Percentiles rank a stretch among this genome's conserved stretches.
Evolutionary conservation across 495 filamentous ascomycete species (phyloP).

Genomic region (Trichoderma gamsii): DNA sequence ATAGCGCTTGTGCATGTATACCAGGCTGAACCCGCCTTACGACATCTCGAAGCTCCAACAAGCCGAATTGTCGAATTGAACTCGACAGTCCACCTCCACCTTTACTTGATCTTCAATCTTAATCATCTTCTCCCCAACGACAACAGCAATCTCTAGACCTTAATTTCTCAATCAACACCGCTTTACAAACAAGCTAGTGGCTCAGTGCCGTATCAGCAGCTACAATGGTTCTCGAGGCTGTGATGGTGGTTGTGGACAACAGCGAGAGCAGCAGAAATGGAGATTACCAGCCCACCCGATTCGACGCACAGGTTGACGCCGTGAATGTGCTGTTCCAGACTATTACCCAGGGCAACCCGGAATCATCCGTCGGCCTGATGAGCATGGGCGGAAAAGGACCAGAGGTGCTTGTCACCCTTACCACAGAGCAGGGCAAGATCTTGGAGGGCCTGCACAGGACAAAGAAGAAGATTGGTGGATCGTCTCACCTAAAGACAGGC

Average conservation of each 20-base stretch:
- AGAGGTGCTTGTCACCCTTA: slow-evolving; percentile 92
- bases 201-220: slow-evolving; percentile 13
- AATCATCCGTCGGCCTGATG: slow-evolving; percentile 96
- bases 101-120: slow-evolving; percentile 3
- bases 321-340: slow-evolving; percentile 90
- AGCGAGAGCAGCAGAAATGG: slow-evolving; percentile 96
- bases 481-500: slow-evolving; percentile 77
- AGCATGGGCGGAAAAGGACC: slow-evolving; percentile 97
- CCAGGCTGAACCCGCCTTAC: slow-evolving; percentile 36
- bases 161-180: neutral
- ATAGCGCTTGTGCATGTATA: slow-evolving; percentile 1
- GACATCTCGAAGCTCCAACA: slow-evolving; percentile 20
- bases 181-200: neutral
- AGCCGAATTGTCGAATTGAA: slow-evolving; percentile 10
- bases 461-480: slow-evolving; percentile 92
- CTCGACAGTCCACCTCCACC: slow-evolving; percentile 16
- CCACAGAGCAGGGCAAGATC: slow-evolving; percentile 90
- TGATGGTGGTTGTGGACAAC: slow-evolving; percentile 83
- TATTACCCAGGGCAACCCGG: slow-evolving; percentile 89
- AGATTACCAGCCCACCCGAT: slow-evolving; percentile 90
- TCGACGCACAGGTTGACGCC: slow-evolving; percentile 91
- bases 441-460: slow-evolving; percentile 88
- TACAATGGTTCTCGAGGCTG: slow-evolving; percentile 58
- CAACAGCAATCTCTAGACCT: neutral
- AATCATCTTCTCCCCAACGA: neutral